A percentile compares a stretch with the other conserved stretches of the same genome.
Evolutionary conservation across 2,329 filamentous ascomycete genomes (phyloP).

Genomic region (Cladorrhinum sp.): DNA sequence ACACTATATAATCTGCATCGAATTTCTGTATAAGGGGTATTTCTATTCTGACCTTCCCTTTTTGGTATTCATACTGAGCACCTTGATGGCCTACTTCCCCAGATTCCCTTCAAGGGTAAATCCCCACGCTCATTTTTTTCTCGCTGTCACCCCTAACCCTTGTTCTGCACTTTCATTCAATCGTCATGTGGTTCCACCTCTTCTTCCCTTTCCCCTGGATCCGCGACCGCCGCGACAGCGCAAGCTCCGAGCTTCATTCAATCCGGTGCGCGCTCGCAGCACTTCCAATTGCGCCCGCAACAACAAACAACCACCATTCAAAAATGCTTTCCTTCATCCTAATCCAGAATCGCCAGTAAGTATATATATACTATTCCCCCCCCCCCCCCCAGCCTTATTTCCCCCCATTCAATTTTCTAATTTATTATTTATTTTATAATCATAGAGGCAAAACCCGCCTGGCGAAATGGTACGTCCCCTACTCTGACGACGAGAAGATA

Average conservation of each 20-base stretch:
- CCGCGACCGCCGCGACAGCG: background rate
- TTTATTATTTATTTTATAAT: background rate
- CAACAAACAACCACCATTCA: constrained; percentile 15
- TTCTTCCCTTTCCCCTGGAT: constrained; percentile 3
- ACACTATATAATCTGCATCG: no score
- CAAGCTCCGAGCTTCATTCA: background rate
- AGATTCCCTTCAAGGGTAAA: background rate
- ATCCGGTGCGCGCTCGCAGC: constrained; percentile 1
- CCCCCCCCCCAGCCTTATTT: background rate
- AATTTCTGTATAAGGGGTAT: no score
- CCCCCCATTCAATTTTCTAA: background rate
- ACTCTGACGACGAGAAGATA: constrained; percentile 98
- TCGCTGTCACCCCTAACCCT: constrained; percentile 4
- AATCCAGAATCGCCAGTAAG: constrained; percentile 83
- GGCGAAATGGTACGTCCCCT: constrained; percentile 98
- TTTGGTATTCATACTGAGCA: background rate
- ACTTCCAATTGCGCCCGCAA: constrained; percentile 3
- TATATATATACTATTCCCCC: constrained; percentile 7
- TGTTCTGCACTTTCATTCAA: background rate
- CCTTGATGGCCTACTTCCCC: constrained; percentile 5
- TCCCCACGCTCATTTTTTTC: background rate
- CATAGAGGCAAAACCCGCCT: constrained; percentile 92
- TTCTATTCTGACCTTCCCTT: background rate
- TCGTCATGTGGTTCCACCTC: constrained; percentile 1
- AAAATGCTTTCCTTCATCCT: constrained; percentile 79